Evolutionary conservation across 2,329 filamentous ascomycete species (phyloP), one percentile per base, ranked within the genome.

Genomic region (Didymella segeticola): DNA sequence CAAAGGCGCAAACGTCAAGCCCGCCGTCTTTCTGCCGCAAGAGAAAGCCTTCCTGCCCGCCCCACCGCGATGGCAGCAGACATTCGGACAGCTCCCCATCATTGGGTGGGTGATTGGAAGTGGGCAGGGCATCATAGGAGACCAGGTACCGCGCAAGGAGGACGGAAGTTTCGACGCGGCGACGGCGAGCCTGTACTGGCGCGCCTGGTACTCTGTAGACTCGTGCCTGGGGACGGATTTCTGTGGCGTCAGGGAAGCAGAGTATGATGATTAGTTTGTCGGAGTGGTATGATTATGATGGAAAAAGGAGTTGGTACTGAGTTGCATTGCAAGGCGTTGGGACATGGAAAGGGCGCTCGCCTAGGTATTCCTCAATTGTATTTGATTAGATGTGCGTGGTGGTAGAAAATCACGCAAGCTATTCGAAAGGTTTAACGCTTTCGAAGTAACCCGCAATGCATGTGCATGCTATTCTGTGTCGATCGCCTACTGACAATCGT

Each of bases 91-190:
- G 66, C 29, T 77, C 82, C 77, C 80, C 78, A 60, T 86, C 79
- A 76, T 76, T 33, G 73, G 70, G 4, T 74, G 69, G 55, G 71
- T 79, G 29, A 66, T 81, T 41, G 78, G 78, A 6, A 73, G 72
- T 8, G 75, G 75, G 7, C 76, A 78, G 17, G 76, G 81, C 64
- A 86, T 93, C 73, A 92, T 93, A 66, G 90, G 90, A 5, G 86
- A 86, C 68, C 83, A 89, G 69, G 86, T 93, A 31, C 90, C 90
- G 7, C 82, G 88, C 34, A 88, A 82, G 47, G 89, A 91, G 47
- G 80, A 83, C 36, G 90, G 90, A 52, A 86, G 86, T 34, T 93
- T 96, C 64, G 93, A 97, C 73, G 89, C 87, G 80, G 84, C 84
- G 34, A 79, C 77, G 38, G 85, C 84, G 6, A 83, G 82, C 58